These are phyloP conservation scores for Aspergillus sclerotioniger DNA, from an alignment of 495 filamentous ascomycete genomes.

Conservation along the genomic window DNA sequence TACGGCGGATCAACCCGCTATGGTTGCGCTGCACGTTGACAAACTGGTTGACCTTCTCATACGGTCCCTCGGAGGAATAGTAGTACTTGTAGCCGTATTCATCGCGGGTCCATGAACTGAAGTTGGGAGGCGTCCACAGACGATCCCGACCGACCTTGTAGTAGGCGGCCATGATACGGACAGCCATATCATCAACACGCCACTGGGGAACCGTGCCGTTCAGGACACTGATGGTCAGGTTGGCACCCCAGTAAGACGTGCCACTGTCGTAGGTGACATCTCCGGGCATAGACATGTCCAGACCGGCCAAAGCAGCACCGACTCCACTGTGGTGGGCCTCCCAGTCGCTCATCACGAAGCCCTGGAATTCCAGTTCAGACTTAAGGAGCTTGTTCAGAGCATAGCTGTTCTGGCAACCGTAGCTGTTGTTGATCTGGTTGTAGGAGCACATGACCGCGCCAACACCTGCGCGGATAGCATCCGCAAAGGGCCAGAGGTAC, in stretches of 20 bases:
- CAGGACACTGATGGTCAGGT: conserved; percentile 79
- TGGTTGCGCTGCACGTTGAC: conserved; percentile 83
- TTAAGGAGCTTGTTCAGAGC: conserved; percentile 81
- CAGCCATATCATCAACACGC: conserved; percentile 89
- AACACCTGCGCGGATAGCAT: conserved; percentile 69
- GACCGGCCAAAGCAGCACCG: conserved; percentile 71
- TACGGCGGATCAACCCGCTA: conserved; percentile 64
- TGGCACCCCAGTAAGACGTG: conserved; percentile 78
- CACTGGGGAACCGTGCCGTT: conserved; percentile 91
- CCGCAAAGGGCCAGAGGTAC: conserved; percentile 87
- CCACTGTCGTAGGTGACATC: conserved; percentile 73
- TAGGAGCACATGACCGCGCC: conserved; percentile 94
- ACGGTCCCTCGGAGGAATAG: conserved; percentile 53
- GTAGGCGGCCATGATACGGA: conserved; percentile 88
- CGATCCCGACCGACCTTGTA: conserved; percentile 81
- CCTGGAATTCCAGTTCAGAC: conserved; percentile 89
- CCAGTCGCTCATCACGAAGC: conserved; percentile 92
- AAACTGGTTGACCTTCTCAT: conserved; percentile 74
- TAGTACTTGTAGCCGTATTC: conserved; percentile 70
- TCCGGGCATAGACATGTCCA: conserved; percentile 97
- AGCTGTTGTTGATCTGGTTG: conserved; percentile 77
- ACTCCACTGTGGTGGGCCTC: conserved; percentile 83
- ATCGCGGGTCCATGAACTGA: conserved; percentile 79
- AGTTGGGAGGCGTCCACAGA: conserved; percentile 68
- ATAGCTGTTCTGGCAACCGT: conserved; percentile 69